These are phyloP conservation scores for Vitellaria paradoxa DNA, from an alignment of 179 eudicot species.

Conservation along the genomic window DNA sequence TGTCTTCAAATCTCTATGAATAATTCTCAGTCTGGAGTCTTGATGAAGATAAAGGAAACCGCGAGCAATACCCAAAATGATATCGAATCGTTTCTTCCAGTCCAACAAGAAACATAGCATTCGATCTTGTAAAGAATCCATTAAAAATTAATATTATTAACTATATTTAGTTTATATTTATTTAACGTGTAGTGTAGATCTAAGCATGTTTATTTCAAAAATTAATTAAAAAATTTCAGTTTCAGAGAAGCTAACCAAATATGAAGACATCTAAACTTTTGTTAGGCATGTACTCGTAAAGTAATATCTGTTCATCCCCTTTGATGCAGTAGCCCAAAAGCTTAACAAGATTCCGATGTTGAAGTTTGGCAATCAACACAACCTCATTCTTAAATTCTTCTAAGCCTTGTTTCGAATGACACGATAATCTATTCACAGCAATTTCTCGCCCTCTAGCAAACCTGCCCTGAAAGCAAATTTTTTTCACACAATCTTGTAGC, in stretches of 20 bases:
- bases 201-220: too few species aligned
- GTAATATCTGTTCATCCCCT: constrained; percentile 14
- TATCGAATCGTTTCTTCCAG: constrained; percentile 29
- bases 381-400: not conserved
- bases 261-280: constrained; percentile 11
- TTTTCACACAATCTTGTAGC: not conserved
- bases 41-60: constrained; percentile 36
- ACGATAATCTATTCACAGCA: constrained; percentile 14
- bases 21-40: too few species aligned
- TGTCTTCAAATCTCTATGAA: constrained; percentile 14
- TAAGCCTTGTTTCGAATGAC: not conserved
- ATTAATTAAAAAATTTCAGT: not conserved
- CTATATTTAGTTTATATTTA: not conserved
- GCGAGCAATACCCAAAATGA: constrained; percentile 29
- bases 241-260: not conserved
- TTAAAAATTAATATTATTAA: not conserved
- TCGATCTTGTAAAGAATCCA: not conserved
- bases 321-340: not conserved
- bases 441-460: constrained; percentile 8
- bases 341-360: too few species aligned
- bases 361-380: too few species aligned
- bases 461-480: not conserved
- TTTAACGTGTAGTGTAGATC: not conserved
- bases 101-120: constrained; percentile 11
- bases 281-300: constrained; percentile 11